phyloP scores from a whole-genome alignment of 148 eudicot genomes.

The Dianthus caryophyllus region DNA sequence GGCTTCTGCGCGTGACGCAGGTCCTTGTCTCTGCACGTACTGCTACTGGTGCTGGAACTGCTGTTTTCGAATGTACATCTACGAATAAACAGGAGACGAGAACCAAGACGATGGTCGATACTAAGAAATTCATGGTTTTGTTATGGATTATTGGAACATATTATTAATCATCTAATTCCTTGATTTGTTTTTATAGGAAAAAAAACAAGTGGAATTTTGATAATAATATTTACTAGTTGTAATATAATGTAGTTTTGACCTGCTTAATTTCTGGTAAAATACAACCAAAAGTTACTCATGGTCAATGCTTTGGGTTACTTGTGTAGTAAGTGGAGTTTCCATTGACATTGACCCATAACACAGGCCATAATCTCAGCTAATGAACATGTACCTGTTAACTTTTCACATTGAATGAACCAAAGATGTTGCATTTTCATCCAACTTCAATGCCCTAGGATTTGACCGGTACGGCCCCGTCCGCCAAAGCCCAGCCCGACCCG shows the following conservation, averaged over 20 bases:
- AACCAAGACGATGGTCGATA: constrained; percentile 7
- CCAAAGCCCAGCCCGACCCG: too few species aligned
- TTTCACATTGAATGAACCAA: constrained; percentile 13
- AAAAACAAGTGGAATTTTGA: constrained; percentile 12
- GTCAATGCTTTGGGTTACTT: constrained; percentile 22
- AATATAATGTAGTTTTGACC: not conserved
- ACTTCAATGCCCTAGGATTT: too few species aligned
- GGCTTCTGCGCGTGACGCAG: constrained; percentile 35
- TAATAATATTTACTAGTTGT: constrained; percentile 10
- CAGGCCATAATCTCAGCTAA: not conserved
- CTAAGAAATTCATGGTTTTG: constrained; percentile 16
- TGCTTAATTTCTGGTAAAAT: constrained; percentile 18
- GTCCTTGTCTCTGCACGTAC: constrained; percentile 22
- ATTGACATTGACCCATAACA: not conserved
- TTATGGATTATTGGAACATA: not conserved
- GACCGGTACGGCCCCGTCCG: too few species aligned
- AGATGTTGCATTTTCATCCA: too few species aligned
- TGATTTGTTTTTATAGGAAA: constrained; percentile 15
- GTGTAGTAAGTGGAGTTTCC: constrained; percentile 17
- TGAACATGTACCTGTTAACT: constrained; percentile 12
- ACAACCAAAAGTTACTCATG: constrained; percentile 10
- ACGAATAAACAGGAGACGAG: not conserved
- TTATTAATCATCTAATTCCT: not conserved
- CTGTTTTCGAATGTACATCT: constrained; percentile 14
- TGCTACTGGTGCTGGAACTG: not conserved